Conservation (phyloP, 1,284 basidiomycete species). For the Austroboletus niveus region DNA sequence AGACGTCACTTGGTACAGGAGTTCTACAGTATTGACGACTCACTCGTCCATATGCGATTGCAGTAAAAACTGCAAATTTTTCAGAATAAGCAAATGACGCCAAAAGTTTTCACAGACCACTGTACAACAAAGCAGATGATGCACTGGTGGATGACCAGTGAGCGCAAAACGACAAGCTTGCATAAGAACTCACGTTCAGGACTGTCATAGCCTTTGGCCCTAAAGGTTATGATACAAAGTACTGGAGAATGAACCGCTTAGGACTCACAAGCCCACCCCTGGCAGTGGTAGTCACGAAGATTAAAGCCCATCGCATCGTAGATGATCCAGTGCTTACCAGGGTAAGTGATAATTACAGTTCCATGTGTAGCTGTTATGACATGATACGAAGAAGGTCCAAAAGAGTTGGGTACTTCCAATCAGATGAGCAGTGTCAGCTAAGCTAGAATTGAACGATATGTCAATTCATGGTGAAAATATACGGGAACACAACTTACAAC, state of each 20-base stretch:
- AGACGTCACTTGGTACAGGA: neutral
- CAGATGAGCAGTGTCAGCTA: conserved; percentile 5
- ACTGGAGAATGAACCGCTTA: neutral
- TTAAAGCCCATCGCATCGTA: neutral
- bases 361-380: neutral
- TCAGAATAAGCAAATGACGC: neutral
- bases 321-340: conserved; percentile 3
- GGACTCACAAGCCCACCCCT: conserved; percentile 15
- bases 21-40: neutral
- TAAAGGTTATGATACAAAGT: neutral
- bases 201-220: neutral
- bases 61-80: conserved; percentile 11
- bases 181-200: neutral
- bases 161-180: neutral
- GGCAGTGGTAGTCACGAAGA: neutral
- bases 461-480: neutral
- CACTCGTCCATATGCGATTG: conserved; percentile 17
- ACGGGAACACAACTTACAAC: conserved; percentile 1
- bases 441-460: neutral
- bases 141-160: neutral
- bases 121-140: conserved; percentile 3
- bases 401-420: conserved; percentile 7
- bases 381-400: conserved; percentile 8
- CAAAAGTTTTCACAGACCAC: conserved; percentile 2
- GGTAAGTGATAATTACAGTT: conserved; percentile 6